A percentile compares a stretch with the other conserved stretches of the same genome.
Evolutionary conservation across 495 filamentous ascomycete species (phyloP).

Genomic region (Elasticomyces elasticus): DNA sequence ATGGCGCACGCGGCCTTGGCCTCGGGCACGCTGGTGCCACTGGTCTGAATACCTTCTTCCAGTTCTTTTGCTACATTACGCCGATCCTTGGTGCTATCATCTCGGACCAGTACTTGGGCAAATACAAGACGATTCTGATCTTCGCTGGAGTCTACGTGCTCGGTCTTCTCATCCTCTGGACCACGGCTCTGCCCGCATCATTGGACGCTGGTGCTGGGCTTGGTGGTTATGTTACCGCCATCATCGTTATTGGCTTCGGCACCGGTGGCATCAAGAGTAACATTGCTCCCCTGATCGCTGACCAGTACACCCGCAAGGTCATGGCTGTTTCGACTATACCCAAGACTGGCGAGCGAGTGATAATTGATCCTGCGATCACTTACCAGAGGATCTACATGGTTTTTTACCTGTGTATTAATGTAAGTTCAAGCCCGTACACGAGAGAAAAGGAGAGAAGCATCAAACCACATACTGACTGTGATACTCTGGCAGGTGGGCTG

Average conservation of each 20-base stretch:
- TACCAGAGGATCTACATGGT: constrained; percentile 64
- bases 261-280: constrained; percentile 72
- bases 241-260: constrained; percentile 49
- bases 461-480: too few species aligned
- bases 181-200: constrained; percentile 28
- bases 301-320: constrained; percentile 61
- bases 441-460: too few species aligned
- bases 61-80: constrained; percentile 50
- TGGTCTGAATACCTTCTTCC: constrained; percentile 51
- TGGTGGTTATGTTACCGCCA: constrained; percentile 30
- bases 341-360: constrained; percentile 61
- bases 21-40: constrained; percentile 44
- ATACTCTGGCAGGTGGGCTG: too few species aligned
- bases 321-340: constrained; percentile 38
- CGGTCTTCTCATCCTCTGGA: constrained; percentile 35
- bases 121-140: constrained; percentile 56
- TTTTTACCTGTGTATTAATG: constrained; percentile 63
- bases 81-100: constrained; percentile 51
- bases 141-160: constrained; percentile 41
- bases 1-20: constrained; percentile 47
- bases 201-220: constrained; percentile 28
- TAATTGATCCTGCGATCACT: constrained; percentile 66
- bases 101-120: constrained; percentile 57
- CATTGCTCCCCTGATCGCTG: constrained; percentile 57
- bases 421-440: too few species aligned